Conservation (phyloP, 2,329 filamentous ascomycete genomes). For the Colletotrichum neosansevieriae region DNA sequence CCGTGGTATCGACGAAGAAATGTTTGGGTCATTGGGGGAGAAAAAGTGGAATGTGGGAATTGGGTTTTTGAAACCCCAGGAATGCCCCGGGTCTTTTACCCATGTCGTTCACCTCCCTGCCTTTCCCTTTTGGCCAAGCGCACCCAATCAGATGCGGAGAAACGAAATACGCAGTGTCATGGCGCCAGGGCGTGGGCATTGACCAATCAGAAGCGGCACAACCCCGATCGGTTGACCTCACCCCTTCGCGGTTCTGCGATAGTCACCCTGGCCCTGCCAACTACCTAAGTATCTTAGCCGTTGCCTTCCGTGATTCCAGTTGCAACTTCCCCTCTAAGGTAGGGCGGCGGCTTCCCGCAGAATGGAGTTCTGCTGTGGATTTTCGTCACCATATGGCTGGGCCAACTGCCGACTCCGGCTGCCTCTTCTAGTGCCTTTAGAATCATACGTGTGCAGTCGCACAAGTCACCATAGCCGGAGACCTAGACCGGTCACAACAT, state of each 20-base stretch:
- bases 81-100: not conserved
- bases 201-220: slow-evolving; percentile 16
- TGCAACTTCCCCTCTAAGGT: not conserved
- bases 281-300: not conserved
- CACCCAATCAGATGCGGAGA: slow-evolving; percentile 19
- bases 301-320: slow-evolving; percentile 27
- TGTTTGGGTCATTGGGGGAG: not conserved
- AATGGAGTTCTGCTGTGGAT: not conserved
- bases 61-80: slow-evolving; percentile 7
- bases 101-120: slow-evolving; percentile 4
- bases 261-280: slow-evolving; percentile 13
- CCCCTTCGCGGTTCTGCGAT: slow-evolving; percentile 2
- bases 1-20: too few species aligned
- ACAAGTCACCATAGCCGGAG: not conserved
- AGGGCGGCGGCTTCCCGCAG: not conserved
- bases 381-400: slow-evolving; percentile 10
- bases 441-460: not conserved
- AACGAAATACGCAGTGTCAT: not conserved
- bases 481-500: too few species aligned
- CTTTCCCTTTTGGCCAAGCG: slow-evolving; percentile 27
- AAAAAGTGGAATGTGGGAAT: slow-evolving; percentile 17
- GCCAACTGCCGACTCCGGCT: not conserved
- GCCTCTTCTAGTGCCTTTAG: not conserved
- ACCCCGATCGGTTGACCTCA: slow-evolving; percentile 27
- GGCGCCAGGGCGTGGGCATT: slow-evolving; percentile 10